Evolutionary conservation across 352 stramenopile genomes (phyloP).

Genomic region (Phytopythium mirpurense): DNA sequence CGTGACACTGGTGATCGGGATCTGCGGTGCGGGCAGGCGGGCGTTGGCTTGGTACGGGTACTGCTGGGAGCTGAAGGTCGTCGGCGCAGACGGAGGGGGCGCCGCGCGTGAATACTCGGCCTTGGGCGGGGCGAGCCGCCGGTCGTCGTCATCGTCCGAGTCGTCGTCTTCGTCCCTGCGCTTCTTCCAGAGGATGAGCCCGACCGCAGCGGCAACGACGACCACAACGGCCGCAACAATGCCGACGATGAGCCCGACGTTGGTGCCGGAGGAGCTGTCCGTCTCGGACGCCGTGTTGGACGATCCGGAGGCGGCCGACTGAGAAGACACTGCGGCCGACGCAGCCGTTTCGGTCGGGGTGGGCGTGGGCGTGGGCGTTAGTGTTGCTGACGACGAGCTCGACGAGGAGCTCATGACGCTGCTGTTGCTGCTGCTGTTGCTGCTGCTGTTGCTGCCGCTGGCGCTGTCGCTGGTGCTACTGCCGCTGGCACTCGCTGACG

Average conservation of each 20-base stretch:
- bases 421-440: conserved; percentile 7
- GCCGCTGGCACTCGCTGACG: conserved; percentile 4
- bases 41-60: conserved; percentile 14
- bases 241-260: conserved; percentile 44
- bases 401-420: conserved; percentile 11
- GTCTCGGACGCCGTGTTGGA: conserved; percentile 28
- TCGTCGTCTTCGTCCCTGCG: conserved; percentile 53
- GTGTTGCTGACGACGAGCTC: conserved; percentile 17
- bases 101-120: not conserved
- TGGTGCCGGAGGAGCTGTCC: conserved; percentile 20
- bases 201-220: conserved; percentile 41
- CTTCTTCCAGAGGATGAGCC: conserved; percentile 58
- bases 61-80: conserved; percentile 21
- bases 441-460: not conserved
- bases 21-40: conserved; percentile 2
- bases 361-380: conserved; percentile 16
- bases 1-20: conserved; percentile 6
- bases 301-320: conserved; percentile 14
- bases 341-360: conserved; percentile 15
- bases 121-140: conserved; percentile 16
- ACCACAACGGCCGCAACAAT: conserved; percentile 30
- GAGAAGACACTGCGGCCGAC: conserved; percentile 17
- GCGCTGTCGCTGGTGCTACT: conserved; percentile 1
- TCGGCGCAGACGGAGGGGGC: conserved; percentile 18
- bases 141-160: conserved; percentile 46